phyloP scores from a whole-genome alignment of 352 stramenopile genomes.

The Phytopythium delawarense region DNA sequence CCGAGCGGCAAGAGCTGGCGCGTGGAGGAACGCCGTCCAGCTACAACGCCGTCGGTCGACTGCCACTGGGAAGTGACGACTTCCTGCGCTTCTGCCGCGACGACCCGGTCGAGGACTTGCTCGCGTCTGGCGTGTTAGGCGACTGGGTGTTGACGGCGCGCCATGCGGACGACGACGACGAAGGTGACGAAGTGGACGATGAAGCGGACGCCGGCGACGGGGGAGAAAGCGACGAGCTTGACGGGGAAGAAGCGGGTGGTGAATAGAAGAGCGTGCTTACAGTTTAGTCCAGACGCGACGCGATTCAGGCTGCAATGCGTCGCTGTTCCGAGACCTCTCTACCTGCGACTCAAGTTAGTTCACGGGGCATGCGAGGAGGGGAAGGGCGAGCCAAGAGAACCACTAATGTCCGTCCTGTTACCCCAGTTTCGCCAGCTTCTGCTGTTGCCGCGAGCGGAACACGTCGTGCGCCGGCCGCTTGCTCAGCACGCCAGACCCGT shows the following conservation, averaged over 20 bases:
- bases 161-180: constrained; percentile 22
- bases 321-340: neutral
- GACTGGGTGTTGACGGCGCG: neutral
- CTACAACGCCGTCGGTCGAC: neutral
- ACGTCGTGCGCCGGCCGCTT: constrained; percentile 84
- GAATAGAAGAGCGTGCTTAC: neutral
- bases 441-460: constrained; percentile 81
- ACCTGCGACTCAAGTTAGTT: neutral
- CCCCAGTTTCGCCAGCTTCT: constrained; percentile 77
- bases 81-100: constrained; percentile 5
- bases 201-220: neutral
- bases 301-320: neutral
- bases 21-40: neutral
- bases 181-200: constrained; percentile 18
- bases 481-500: constrained; percentile 51
- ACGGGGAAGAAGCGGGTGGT: neutral
- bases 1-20: neutral
- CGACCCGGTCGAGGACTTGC: constrained; percentile 3
- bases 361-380: neutral
- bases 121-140: constrained; percentile 2
- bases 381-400: neutral
- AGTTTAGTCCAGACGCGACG: neutral
- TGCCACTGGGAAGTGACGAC: constrained; percentile 3
- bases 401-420: constrained; percentile 17
- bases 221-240: neutral